Conservation (phyloP, 495 filamentous ascomycete genomes). For the Aspergillus bertholletiae region DNA sequence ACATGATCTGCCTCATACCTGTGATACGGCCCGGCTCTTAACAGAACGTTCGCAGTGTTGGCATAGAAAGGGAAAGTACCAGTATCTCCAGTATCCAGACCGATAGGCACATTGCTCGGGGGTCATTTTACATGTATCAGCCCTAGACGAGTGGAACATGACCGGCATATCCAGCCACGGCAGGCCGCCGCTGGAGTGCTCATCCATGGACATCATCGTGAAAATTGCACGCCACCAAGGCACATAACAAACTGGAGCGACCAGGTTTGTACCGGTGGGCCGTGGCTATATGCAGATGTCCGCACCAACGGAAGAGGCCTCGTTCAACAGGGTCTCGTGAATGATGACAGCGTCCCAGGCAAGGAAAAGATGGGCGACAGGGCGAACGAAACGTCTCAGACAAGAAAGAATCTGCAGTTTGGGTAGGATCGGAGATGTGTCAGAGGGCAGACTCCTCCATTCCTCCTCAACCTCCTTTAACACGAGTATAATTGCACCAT, state of each 20-base stretch:
- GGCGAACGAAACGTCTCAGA: background rate
- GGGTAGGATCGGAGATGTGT: background rate
- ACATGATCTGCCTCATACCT: slow-evolving; percentile 53
- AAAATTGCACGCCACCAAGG: background rate
- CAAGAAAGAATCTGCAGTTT: background rate
- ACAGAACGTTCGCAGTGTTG: background rate
- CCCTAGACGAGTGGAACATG: slow-evolving; percentile 45
- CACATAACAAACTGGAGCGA: background rate
- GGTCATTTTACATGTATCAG: slow-evolving; percentile 42
- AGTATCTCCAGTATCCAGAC: slow-evolving; percentile 43
- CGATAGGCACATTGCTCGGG: slow-evolving; percentile 47
- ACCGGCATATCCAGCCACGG: slow-evolving; percentile 47
- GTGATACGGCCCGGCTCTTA: background rate
- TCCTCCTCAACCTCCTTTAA: background rate
- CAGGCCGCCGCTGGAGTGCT: slow-evolving; percentile 6
- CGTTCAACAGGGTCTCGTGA: background rate
- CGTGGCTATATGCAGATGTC: background rate
- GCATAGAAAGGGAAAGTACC: slow-evolving; percentile 21
- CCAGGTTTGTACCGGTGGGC: background rate
- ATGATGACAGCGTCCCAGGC: background rate
- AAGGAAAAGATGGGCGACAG: background rate
- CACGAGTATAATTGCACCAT: background rate
- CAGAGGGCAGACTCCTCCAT: background rate
- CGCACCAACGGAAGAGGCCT: too few relatives aligned
- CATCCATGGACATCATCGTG: slow-evolving; percentile 7